Evolutionary conservation across 2,329 filamentous ascomycete species (phyloP).

Genomic region (Aspergillus aculeatus): DNA sequence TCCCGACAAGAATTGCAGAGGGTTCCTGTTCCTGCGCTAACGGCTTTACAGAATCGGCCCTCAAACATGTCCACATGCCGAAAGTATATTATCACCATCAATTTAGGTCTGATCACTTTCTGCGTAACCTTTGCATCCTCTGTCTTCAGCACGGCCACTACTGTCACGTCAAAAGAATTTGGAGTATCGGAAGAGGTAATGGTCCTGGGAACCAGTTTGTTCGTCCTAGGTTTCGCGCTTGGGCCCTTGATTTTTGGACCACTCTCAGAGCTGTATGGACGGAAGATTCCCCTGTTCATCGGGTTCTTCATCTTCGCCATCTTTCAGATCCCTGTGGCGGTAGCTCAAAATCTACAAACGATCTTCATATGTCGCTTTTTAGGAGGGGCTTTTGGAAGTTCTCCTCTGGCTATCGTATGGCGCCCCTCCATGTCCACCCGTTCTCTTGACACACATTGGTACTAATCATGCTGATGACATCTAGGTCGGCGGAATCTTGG

Average conservation of each 20-base stretch:
- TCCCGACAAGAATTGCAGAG: no score
- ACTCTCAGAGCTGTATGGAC: constrained; percentile 49
- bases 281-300: constrained; percentile 47
- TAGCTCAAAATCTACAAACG: constrained; percentile 52
- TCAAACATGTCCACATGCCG: neutral
- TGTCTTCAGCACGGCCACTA: constrained; percentile 47
- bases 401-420: constrained; percentile 51
- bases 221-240: constrained; percentile 47
- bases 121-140: constrained; percentile 50
- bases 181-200: constrained; percentile 50
- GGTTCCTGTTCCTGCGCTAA: no score
- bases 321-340: constrained; percentile 54
- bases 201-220: constrained; percentile 50
- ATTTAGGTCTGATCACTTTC: constrained; percentile 46
- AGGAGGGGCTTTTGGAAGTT: constrained; percentile 50
- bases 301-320: constrained; percentile 50
- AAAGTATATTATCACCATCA: constrained; percentile 46
- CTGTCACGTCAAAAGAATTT: constrained; percentile 44
- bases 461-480: no score
- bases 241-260: constrained; percentile 44
- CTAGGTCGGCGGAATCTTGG: constrained; percentile 44
- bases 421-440: constrained; percentile 40
- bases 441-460: constrained; percentile 33
- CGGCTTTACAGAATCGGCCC: neutral
- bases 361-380: constrained; percentile 56